Conservation (phyloP, 306 rosid species). For the Mimosa bimucronata region DNA sequence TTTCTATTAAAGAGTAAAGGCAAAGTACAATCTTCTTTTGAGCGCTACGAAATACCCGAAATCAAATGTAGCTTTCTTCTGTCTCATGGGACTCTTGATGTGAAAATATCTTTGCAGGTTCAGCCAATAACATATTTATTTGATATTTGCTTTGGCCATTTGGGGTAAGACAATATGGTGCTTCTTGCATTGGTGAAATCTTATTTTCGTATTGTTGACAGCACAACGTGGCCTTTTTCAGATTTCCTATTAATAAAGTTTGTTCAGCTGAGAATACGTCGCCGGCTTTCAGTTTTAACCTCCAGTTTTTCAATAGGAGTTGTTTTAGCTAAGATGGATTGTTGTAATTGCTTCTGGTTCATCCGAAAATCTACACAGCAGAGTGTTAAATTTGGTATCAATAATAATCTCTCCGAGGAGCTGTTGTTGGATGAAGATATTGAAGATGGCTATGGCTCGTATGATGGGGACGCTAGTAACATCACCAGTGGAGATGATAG, state of each 20-base stretch:
- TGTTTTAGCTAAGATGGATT: conserved; percentile 59
- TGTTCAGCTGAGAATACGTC: conserved; percentile 31
- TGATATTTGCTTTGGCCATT: neutral
- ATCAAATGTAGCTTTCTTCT: conserved; percentile 13
- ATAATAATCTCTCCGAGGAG: conserved; percentile 56
- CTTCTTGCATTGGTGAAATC: neutral
- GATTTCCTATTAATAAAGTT: conserved; percentile 38
- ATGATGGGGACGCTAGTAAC: conserved; percentile 53
- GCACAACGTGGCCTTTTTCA: conserved; percentile 32
- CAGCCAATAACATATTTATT: conserved; percentile 7
- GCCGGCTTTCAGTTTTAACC: conserved; percentile 40
- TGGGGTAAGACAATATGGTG: neutral
- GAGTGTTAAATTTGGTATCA: conserved; percentile 34
- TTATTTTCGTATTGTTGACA: conserved; percentile 12
- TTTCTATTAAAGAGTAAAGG: neutral
- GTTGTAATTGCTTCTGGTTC: conserved; percentile 91
- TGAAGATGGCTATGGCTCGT: conserved; percentile 60
- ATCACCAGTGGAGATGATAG: conserved; percentile 59
- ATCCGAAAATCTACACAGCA: conserved; percentile 46
- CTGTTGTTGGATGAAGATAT: conserved; percentile 58
- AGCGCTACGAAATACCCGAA: conserved; percentile 10
- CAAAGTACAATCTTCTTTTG: conserved; percentile 18
- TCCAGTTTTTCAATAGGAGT: conserved; percentile 54
- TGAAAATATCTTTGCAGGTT: neutral
- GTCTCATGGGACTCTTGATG: neutral